Conservation (phyloP, 2,329 filamentous ascomycete genomes). For the Diaporthe sp. region DNA sequence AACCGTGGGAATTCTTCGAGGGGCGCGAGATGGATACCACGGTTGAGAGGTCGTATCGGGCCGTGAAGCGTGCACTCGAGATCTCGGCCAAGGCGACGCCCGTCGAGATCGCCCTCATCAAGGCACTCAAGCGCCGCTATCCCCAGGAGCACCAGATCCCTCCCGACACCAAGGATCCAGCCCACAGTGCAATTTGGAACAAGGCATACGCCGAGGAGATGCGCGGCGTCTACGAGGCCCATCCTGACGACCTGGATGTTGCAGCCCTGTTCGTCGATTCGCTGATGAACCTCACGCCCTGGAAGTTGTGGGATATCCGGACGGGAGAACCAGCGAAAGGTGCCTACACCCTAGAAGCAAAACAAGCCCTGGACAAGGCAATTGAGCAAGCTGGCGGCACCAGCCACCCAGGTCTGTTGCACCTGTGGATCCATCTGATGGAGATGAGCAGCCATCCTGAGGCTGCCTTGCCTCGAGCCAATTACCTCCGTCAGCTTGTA, state of each 20-base stretch:
- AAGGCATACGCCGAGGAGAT: constrained; percentile 70
- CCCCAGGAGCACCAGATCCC: constrained; percentile 53
- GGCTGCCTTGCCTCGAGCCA: constrained; percentile 69
- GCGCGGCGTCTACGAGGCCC: constrained; percentile 50
- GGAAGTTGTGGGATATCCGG: constrained; percentile 58
- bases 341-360: constrained; percentile 70
- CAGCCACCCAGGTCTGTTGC: constrained; percentile 73
- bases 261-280: constrained; percentile 63
- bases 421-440: constrained; percentile 63
- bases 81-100: constrained; percentile 51
- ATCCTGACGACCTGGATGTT: constrained; percentile 49
- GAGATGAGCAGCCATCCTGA: constrained; percentile 73
- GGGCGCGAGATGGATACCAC: constrained; percentile 66
- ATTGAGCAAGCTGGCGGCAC: constrained; percentile 60
- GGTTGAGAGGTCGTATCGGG: constrained; percentile 53
- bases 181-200: constrained; percentile 63
- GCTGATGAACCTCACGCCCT: constrained; percentile 62
- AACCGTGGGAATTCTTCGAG: constrained; percentile 81
- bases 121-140: constrained; percentile 73
- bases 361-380: constrained; percentile 69
- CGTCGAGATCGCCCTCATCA: constrained; percentile 72
- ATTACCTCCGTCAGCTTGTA: constrained; percentile 72
- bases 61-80: constrained; percentile 46
- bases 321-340: constrained; percentile 59
- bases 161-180: constrained; percentile 56